These are phyloP conservation scores for Phaffomyces antillensis DNA, from an alignment of 805 yeast species.

Conservation along the genomic window DNA sequence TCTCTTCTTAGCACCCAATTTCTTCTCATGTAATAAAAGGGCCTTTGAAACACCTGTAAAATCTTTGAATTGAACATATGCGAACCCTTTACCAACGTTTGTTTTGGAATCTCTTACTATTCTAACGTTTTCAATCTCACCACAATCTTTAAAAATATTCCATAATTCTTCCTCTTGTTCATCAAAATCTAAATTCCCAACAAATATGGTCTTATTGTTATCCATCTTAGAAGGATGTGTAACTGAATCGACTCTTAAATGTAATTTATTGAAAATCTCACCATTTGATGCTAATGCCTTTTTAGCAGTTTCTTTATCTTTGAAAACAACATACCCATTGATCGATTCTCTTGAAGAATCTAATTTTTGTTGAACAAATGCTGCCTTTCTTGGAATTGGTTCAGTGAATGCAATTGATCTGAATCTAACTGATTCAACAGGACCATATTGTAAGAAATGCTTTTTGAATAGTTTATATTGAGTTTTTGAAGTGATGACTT, in stretches of 20 bases:
- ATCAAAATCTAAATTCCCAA: constrained; percentile 91
- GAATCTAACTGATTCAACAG: constrained; percentile 72
- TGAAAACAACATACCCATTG: constrained; percentile 83
- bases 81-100: constrained; percentile 95
- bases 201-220: constrained; percentile 75
- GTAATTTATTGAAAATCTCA: constrained; percentile 58
- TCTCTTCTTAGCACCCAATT: constrained; percentile 41
- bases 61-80: constrained; percentile 85
- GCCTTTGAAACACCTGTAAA: constrained; percentile 73
- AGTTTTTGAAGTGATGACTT: constrained; percentile 57
- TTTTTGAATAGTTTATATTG: constrained; percentile 57
- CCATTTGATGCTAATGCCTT: constrained; percentile 55
- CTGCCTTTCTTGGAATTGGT: constrained; percentile 85
- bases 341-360: constrained; percentile 74
- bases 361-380: constrained; percentile 72
- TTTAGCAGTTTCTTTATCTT: constrained; percentile 38
- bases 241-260: constrained; percentile 87
- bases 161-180: constrained; percentile 86
- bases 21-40: constrained; percentile 65
- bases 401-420: constrained; percentile 88
- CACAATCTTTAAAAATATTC: constrained; percentile 64
- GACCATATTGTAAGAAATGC: constrained; percentile 37
- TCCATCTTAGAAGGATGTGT: constrained; percentile 86
- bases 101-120: constrained; percentile 89
- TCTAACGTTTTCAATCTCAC: constrained; percentile 82